Evolutionary conservation across 179 eudicot species (phyloP).

Genomic region (Silene coronaria): DNA sequence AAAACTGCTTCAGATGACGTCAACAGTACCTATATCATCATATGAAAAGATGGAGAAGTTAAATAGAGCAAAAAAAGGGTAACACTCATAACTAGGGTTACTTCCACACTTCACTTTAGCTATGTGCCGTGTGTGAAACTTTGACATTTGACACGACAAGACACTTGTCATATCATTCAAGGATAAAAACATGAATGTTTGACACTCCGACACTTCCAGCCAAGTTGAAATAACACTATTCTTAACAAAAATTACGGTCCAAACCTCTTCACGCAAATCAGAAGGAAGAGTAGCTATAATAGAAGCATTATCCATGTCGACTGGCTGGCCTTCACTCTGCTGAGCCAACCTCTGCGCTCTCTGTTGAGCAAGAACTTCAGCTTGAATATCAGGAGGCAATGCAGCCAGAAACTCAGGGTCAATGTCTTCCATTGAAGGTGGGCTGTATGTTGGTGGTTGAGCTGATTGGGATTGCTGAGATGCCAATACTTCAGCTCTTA

Average conservation of each 20-base stretch:
- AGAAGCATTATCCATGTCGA: constrained; percentile 98
- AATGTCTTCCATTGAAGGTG: constrained; percentile 88
- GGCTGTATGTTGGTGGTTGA: constrained; percentile 65
- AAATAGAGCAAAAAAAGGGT: background rate
- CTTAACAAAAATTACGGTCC: background rate
- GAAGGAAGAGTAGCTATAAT: constrained; percentile 98
- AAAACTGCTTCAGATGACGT: constrained; percentile 97
- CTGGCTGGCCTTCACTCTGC: constrained; percentile 97
- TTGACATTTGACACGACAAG: background rate
- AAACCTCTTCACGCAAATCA: constrained; percentile 98
- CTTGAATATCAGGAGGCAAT: constrained; percentile 92
- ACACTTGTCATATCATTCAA: background rate
- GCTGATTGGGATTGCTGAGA: constrained; percentile 88
- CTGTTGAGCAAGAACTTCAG: constrained; percentile 97
- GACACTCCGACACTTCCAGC: background rate
- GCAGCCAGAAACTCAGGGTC: constrained; percentile 99
- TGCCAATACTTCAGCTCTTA: constrained; percentile 94
- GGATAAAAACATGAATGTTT: background rate
- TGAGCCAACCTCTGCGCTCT: constrained; percentile 80
- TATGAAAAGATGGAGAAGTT: constrained; percentile 13
- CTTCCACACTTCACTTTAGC: background rate
- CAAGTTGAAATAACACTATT: background rate
- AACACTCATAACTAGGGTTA: background rate
- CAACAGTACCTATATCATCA: constrained; percentile 64
- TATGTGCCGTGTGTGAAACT: too few relatives aligned